Percentiles rank a stretch among this genome's conserved stretches.
Evolutionary conservation across 495 filamentous ascomycete genomes (phyloP).

Genomic region (Cryomyces antarcticus): DNA sequence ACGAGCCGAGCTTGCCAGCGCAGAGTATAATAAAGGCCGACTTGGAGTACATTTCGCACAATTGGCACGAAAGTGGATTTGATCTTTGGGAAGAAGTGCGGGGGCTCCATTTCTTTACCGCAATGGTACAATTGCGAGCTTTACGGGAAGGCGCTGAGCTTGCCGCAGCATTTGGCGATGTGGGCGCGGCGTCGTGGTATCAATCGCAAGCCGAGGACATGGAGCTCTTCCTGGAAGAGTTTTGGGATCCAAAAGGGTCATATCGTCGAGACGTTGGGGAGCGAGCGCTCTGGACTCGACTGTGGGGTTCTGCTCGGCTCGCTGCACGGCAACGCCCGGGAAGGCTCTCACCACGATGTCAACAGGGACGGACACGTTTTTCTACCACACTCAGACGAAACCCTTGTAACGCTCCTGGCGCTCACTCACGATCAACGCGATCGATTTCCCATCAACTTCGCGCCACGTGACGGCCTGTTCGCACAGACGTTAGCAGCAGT

Average conservation of each 20-base stretch:
- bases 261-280: conserved; percentile 16
- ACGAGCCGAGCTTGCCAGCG: conserved; percentile 13
- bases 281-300: conserved; percentile 17
- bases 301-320: conserved; percentile 20
- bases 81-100: conserved; percentile 33
- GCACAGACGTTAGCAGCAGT: not conserved
- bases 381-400: conserved; percentile 17
- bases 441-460: conserved; percentile 18
- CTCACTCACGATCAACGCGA: conserved; percentile 16
- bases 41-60: conserved; percentile 24
- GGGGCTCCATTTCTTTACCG: conserved; percentile 41
- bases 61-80: conserved; percentile 27
- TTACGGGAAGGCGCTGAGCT: conserved; percentile 18
- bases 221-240: conserved; percentile 11
- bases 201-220: conserved; percentile 12
- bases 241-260: conserved; percentile 19
- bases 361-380: conserved; percentile 7
- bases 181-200: conserved; percentile 19
- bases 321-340: conserved; percentile 12
- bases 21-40: conserved; percentile 14
- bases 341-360: not conserved
- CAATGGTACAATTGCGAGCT: conserved; percentile 30
- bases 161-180: conserved; percentile 14
- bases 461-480: not conserved
- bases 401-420: conserved; percentile 19